A percentile compares a stretch with the other conserved stretches of the same genome.
Conservation (phyloP, 345 rosid species). For the Atalantia buxifolia region DNA sequence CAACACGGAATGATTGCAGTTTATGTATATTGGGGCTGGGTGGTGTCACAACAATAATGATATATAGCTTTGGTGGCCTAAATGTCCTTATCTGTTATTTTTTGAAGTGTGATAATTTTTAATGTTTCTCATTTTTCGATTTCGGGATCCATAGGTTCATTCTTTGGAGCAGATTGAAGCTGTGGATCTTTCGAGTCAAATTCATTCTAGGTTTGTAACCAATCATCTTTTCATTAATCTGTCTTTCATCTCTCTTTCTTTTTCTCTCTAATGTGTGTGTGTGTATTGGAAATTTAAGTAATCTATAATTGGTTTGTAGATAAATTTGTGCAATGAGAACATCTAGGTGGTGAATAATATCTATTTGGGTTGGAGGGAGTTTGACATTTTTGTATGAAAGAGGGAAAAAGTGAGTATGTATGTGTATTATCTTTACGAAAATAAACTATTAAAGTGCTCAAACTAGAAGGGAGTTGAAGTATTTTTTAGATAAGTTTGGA, state of each 20-base stretch:
- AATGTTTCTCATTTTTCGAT: slow-evolving; percentile 17
- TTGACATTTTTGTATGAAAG: not conserved
- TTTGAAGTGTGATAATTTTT: not conserved
- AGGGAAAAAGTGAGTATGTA: too few relatives aligned
- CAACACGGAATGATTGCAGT: not conserved
- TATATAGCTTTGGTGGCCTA: not conserved
- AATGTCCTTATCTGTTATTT: not conserved
- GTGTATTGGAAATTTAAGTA: not conserved
- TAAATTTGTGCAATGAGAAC: not conserved
- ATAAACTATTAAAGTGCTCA: too few relatives aligned
- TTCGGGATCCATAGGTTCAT: slow-evolving; percentile 59
- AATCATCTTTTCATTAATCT: not conserved
- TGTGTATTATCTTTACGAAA: too few relatives aligned
- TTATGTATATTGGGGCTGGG: not conserved
- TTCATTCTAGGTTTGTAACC: slow-evolving; percentile 60
- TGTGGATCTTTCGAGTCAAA: slow-evolving; percentile 68
- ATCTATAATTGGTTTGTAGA: not conserved
- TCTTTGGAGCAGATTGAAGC: slow-evolving; percentile 72
- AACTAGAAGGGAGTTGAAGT: not conserved
- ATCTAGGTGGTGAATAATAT: not conserved
- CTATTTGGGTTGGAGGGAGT: not conserved
- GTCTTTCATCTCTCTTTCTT: not conserved
- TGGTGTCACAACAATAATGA: not conserved
- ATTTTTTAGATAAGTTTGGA: not conserved
- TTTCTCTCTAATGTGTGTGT: not conserved